phyloP scores from a whole-genome alignment of 805 yeast genomes.

The Metschnikowia santaceciliae region DNA sequence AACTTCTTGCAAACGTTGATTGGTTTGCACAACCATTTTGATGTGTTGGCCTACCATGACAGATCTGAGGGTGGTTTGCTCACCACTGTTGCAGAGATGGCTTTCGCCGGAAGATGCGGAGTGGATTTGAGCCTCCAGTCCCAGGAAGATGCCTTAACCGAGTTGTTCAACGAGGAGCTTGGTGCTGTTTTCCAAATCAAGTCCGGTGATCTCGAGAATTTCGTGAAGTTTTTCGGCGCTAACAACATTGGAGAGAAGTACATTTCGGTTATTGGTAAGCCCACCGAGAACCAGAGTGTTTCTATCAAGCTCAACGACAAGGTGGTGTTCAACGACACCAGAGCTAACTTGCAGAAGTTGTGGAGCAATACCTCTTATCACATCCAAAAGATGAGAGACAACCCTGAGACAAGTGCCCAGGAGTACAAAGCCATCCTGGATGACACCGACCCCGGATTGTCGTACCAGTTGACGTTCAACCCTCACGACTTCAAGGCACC shows the following conservation, averaged over 20 bases:
- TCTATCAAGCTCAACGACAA: conserved; percentile 45
- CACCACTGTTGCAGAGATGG: conserved; percentile 87
- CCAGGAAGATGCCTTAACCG: conserved; percentile 44
- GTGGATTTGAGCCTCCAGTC: conserved; percentile 49
- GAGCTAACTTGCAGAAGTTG: conserved; percentile 70
- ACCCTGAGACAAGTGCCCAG: conserved; percentile 85
- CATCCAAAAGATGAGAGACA: conserved; percentile 89
- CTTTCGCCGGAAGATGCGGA: conserved; percentile 92
- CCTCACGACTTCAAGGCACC: conserved; percentile 47
- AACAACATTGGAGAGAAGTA: conserved; percentile 54
- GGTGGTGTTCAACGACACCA: conserved; percentile 47
- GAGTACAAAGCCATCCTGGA: conserved; percentile 74
- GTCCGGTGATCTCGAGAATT: conserved; percentile 47
- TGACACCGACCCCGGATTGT: conserved; percentile 85
- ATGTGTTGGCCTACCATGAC: conserved; percentile 89
- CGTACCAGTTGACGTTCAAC: conserved; percentile 70
- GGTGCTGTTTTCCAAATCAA: conserved; percentile 93
- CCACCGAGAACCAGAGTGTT: conserved; percentile 51
- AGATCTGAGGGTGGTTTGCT: conserved; percentile 95
- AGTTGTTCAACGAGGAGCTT: conserved; percentile 85
- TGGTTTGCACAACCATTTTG: conserved; percentile 61
- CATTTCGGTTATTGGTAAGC: conserved; percentile 66
- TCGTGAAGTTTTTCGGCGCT: conserved; percentile 50
- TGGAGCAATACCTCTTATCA: conserved; percentile 90
- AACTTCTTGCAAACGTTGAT: conserved; percentile 65